Base-by-base conservation (phyloP, 2,329 filamentous ascomycete genomes). In the Neopestalotiopsis sp. region DNA sequence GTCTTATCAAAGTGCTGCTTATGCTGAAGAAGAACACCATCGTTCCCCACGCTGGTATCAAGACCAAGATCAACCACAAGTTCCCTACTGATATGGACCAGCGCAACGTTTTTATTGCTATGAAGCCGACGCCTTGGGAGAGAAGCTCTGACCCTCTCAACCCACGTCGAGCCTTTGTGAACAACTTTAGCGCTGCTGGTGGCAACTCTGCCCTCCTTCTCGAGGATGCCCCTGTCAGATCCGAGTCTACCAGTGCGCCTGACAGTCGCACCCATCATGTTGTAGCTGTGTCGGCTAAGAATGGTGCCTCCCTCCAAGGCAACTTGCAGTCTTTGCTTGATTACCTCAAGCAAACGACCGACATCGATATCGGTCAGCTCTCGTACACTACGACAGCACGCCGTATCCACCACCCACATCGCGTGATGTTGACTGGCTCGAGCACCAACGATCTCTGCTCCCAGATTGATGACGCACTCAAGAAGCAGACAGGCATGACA, bases 341-440 rank as follows among this genome's bases (percentile, higher is more conserved):
- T 1, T 89, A 85, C 76, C 81, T 90, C 69, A 83, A 85, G 14
- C 68, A 76, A n/a, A 79, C 84, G 42, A 81, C 84, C 1, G 81
- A 86, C 5, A 81, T 83, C 1, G 82, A 85, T 0, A 74, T 91
- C 7, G 80, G 84, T 1, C 81, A 87, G 68, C 77, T 92, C 1
- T 86, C 90, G 0, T 92, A 92, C 77, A 91, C 89, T 0, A 89
- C 88, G 0, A 91, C 89, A 1, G 91, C 90, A 4, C 85, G 90
- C 10, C 84, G 88, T 24, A 84, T 87, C 10, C 89, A 90, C 69
- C 85, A 89, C 76, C 79, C 82, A 70, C 84, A 83, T 76, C 83
- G 87, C n/a, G 79, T 87, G 69, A 82, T 80, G 57, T 78, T 85
- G 49, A 74, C 80, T 1, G 83, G 78, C 0, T 75, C 77, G 2